These are phyloP conservation scores for Vickermania spadyakhi DNA, from an alignment of 208 protist genomes.

Conservation along the genomic window DNA sequence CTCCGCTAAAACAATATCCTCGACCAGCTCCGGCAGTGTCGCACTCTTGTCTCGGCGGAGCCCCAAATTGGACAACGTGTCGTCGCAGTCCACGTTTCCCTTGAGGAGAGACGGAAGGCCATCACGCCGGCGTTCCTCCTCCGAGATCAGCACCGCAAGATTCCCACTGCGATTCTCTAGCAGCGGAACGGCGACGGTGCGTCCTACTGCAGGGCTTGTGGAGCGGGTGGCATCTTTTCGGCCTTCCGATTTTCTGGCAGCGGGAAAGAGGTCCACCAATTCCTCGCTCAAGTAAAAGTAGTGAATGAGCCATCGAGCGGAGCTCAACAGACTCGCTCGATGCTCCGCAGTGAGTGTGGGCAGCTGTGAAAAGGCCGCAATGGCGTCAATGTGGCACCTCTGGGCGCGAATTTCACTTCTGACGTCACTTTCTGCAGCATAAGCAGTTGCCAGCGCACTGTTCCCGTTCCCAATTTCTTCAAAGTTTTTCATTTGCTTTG, in stretches of 20 bases:
- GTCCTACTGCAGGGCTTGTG: not conserved
- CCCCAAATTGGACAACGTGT: not conserved
- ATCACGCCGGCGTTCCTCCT: conserved; percentile 1
- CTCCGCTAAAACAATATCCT: not conserved
- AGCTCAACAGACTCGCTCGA: conserved; percentile 37
- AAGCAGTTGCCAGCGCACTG: conserved; percentile 42
- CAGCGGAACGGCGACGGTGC: not conserved
- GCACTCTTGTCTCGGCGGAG: not conserved
- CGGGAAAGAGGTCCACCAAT: conserved; percentile 33
- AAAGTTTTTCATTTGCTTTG: conserved; percentile 41
- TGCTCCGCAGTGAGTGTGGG: conserved; percentile 22
- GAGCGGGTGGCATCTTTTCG: no score
- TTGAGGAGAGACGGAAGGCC: not conserved
- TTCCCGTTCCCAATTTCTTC: conserved; percentile 67
- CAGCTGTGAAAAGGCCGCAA: conserved; percentile 31
- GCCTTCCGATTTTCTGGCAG: conserved; percentile 4
- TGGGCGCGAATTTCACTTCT: conserved; percentile 34
- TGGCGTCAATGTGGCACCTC: conserved; percentile 42
- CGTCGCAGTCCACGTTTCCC: not conserved
- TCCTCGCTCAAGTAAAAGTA: conserved; percentile 75
- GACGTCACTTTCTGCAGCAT: conserved; percentile 38
- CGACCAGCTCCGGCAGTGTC: not conserved
- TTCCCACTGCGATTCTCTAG: conserved; percentile 7
- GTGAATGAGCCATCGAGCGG: conserved; percentile 77
- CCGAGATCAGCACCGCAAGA: conserved; percentile 2